Base-by-base conservation (phyloP, 1,284 basidiomycete genomes). In the Rhizopogon hawkerae region DNA sequence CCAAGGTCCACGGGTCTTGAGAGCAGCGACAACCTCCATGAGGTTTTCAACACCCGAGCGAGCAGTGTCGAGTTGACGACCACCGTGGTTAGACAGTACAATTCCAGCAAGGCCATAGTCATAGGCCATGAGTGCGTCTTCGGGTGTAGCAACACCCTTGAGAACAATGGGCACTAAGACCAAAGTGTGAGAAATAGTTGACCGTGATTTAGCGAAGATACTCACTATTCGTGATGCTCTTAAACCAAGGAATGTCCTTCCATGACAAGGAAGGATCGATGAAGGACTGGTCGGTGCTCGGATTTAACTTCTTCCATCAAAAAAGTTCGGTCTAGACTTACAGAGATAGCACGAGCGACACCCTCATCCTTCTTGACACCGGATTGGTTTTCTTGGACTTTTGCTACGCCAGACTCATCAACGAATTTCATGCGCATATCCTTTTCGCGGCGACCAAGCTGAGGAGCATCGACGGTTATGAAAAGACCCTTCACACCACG, bases 401-500 rank as follows among this genome's bases (percentile, higher is more conserved):
- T 75, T 16, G 65, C 73, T 24, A 85, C 73, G 65, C 84, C 80
- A 58, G 87, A 79, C 3, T 89, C 86, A 54, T 89, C 89, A 38
- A 83, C 83, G 56, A 96, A 96, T 64, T 93, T 95, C 77, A 89
- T 89, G 35, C 94, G 77, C 94, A 97, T 97, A 62, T 97, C 93
- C 73, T 92, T 90, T 66, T 93, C 91, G 50, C 92, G 78, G 21
- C 92, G 78, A 46, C 92, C 92, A 14, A 96, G 79, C 60, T 94
- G 92, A 3, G 92, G 92, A 2, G 92, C 92, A 63, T 96, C 92
- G 24, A 95, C 92, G 1, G 92, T 95, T 62, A 93, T 91, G 68
- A 93, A 93, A 8, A 93, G 70, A 5, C 73, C 86, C 65, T 92
- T 92, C 66, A 94, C 78, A 9, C 91, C 91, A 4, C 89, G 77